These are phyloP conservation scores for Aegilops speltoides DNA, from an alignment of 176 grass and related monocot genomes.

Conservation along the genomic window DNA sequence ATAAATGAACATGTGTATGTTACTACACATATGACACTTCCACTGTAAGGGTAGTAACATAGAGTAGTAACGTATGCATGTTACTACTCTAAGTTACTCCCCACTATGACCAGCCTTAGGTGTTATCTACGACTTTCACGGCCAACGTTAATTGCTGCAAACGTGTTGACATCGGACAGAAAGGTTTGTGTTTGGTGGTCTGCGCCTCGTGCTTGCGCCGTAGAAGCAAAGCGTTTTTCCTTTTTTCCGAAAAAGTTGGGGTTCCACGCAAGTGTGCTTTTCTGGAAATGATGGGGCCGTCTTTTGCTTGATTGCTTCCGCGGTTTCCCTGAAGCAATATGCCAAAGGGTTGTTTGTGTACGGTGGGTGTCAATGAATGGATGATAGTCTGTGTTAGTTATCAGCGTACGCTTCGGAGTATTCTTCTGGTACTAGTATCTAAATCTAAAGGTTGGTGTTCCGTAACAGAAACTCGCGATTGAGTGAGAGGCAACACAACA, in stretches of 20 bases:
- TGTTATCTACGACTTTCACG: neutral
- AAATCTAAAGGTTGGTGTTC: neutral
- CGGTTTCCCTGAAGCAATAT: neutral
- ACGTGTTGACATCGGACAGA: neutral
- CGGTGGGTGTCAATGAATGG: neutral
- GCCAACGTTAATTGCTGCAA: neutral
- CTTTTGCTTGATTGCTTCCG: neutral
- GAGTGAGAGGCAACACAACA: constrained; percentile 12
- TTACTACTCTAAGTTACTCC: no score
- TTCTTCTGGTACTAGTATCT: no score
- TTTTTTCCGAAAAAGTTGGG: no score
- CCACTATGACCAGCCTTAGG: no score
- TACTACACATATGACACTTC: no score
- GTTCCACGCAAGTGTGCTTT: no score
- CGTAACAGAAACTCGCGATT: neutral
- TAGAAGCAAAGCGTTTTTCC: constrained; percentile 13
- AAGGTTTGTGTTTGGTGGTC: neutral
- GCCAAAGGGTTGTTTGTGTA: neutral
- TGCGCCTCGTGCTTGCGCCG: neutral
- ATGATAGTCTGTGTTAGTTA: neutral
- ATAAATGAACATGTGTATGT: no score
- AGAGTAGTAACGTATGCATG: no score
- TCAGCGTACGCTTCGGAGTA: neutral
- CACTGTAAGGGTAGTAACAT: no score
- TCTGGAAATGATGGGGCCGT: neutral